A percentile compares a stretch with the other conserved stretches of the same genome.
phyloP scores from a whole-genome alignment of 2,329 filamentous ascomycete species.

The Tolypocladium guangdongense region DNA sequence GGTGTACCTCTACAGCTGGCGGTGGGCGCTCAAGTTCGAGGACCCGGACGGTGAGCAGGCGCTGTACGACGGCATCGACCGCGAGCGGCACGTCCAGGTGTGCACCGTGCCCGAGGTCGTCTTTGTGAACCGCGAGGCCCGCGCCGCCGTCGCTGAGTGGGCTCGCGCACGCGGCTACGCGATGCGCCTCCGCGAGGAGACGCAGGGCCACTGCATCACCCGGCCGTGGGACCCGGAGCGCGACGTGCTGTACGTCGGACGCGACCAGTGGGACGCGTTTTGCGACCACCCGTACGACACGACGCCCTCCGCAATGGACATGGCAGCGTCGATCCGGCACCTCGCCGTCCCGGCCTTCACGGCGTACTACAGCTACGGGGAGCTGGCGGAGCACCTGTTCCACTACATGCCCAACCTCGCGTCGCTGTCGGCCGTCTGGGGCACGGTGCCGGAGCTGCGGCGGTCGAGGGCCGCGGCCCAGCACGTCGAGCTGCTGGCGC shows the following conservation, averaged over 20 bases:
- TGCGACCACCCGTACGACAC: not conserved
- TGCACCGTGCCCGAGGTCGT: conserved; percentile 4
- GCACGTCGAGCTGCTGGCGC: no score
- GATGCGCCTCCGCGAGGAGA: conserved; percentile 3
- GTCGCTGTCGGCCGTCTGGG: conserved; percentile 13
- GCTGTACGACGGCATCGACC: not conserved
- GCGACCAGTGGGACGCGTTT: conserved; percentile 9
- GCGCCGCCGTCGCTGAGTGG: conserved; percentile 9
- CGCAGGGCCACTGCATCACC: conserved; percentile 4
- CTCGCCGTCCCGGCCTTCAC: conserved; percentile 15
- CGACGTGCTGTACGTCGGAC: conserved; percentile 11
- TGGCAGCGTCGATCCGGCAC: conserved; percentile 6
- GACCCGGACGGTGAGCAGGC: not conserved
- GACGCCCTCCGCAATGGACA: not conserved
- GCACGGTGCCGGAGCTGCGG: conserved; percentile 6
- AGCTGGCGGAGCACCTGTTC: conserved; percentile 5
- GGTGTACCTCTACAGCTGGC: conserved; percentile 9
- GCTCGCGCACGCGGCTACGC: conserved; percentile 1
- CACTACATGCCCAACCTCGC: conserved; percentile 7
- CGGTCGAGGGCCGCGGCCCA: not conserved
- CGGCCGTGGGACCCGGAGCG: conserved; percentile 7
- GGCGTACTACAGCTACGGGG: conserved; percentile 12
- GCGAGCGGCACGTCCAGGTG: conserved; percentile 7
- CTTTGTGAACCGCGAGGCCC: conserved; percentile 12
- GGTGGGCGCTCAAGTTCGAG: conserved; percentile 6